Percentiles rank a stretch among this genome's conserved stretches.
phyloP scores from a whole-genome alignment of 2,329 filamentous ascomycete genomes.

The Penicillium hordei region DNA sequence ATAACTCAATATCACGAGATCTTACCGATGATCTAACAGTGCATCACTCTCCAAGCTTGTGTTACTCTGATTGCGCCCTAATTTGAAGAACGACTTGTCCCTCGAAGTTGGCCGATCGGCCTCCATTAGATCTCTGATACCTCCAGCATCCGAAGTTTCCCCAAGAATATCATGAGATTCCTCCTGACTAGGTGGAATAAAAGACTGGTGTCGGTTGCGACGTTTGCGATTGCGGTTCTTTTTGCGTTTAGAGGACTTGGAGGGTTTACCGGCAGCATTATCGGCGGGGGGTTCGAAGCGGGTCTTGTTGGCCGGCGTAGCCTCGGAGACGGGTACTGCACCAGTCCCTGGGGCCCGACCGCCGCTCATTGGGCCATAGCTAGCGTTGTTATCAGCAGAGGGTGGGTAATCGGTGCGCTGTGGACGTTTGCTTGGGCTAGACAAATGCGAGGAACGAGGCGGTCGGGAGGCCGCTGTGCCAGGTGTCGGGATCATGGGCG shows the following conservation, averaged over 20 bases:
- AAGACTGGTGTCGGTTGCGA: slow-evolving; percentile 77
- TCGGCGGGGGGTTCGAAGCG: slow-evolving; percentile 24
- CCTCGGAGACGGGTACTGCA: slow-evolving; percentile 18
- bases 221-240: slow-evolving; percentile 78
- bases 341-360: slow-evolving; percentile 11
- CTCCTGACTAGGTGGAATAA: slow-evolving; percentile 59
- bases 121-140: slow-evolving; percentile 31
- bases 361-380: slow-evolving; percentile 22
- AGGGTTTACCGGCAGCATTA: slow-evolving; percentile 20
- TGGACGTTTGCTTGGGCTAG: slow-evolving; percentile 16
- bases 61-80: slow-evolving; percentile 66
- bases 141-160: slow-evolving; percentile 50
- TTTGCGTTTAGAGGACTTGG: slow-evolving; percentile 46
- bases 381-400: slow-evolving; percentile 19
- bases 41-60: slow-evolving; percentile 88
- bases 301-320: slow-evolving; percentile 18
- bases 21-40: slow-evolving; percentile 79
- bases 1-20: slow-evolving; percentile 2
- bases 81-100: slow-evolving; percentile 53
- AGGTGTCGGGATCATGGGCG: slow-evolving; percentile 15
- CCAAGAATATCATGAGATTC: slow-evolving; percentile 52
- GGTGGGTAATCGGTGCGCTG: slow-evolving; percentile 22
- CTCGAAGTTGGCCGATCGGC: slow-evolving; percentile 27
- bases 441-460: slow-evolving; percentile 12
- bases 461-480: slow-evolving; percentile 9